Base-by-base conservation (phyloP, 345 rosid species). In the Rhodomyrtus tomentosa region DNA sequence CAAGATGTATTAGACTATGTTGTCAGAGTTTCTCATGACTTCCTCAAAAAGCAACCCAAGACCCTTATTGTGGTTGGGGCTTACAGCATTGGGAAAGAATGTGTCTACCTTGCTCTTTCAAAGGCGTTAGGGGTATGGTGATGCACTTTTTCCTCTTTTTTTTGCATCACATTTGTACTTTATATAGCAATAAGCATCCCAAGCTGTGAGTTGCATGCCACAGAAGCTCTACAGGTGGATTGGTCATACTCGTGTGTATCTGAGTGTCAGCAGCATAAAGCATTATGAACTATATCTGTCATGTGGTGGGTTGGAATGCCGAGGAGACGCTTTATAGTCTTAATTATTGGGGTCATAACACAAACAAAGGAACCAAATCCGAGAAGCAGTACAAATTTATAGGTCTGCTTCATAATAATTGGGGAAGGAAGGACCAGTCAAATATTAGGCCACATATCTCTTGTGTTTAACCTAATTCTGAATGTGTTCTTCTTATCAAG, bases 51-150 rank as follows among this genome's bases (percentile, higher is more conserved):
- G 89, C 96, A 92, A 72, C 96, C 95, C 4, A 91, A 87, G 90
- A 93, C 98, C 29, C 93, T 95, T 81, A 86, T 94, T 86, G 91
- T 93, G 68, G 96, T 92, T 25, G 96, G 96, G 72, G 94, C 98
- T n/a, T 95, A 95, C 86, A 95, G 94, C 90, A 94, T 93, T 42
- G 96, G 98, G 3, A 94, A 95, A 90, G 96, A 95, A 89, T 87
- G 93, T 85, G 98, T 94, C 81, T 95, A 94, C 88, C 92, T 94
- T 50, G 91, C 96, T 59, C 91, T 94, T 89, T 92, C 98, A 73
- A 91, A 94, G 88, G 93, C 94, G 68, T 88, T 94, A 80, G 95
- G 93, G 92, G 98, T 93, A 91, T n/a, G 42, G 27, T 7, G 32
- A 49, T 32, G 45, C 58, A 29, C 48, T 25, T 8, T 21, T 50